phyloP scores from a whole-genome alignment of 2,329 filamentous ascomycete species.

The Arachnomyces sp. region DNA sequence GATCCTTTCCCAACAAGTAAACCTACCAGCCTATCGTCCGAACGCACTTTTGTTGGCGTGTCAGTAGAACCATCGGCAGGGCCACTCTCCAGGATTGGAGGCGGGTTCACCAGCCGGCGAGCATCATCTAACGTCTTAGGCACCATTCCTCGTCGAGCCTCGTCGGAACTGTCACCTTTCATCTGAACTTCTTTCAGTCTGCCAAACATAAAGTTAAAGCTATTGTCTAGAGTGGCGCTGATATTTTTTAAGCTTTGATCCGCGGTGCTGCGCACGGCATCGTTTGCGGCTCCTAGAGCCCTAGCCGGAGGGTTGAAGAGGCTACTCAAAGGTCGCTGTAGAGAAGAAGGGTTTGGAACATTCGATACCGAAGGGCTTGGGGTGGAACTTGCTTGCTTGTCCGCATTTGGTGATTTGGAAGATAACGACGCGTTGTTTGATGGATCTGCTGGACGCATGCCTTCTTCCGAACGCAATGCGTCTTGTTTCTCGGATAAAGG shows the following conservation, averaged over 20 bases:
- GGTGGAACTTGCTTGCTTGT: constrained; percentile 14
- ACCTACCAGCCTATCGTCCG: constrained; percentile 61
- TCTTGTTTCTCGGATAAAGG: constrained; percentile 19
- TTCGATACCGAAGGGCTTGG: constrained; percentile 21
- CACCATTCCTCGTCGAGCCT: constrained; percentile 39
- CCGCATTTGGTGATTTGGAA: no score
- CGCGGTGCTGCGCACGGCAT: constrained; percentile 77
- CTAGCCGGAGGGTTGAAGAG: constrained; percentile 78
- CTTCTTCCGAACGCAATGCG: constrained; percentile 19
- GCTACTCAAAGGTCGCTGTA: constrained; percentile 73
- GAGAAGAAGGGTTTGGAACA: constrained; percentile 33
- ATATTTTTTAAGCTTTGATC: constrained; percentile 91
- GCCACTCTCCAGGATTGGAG: constrained; percentile 25
- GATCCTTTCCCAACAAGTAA: constrained; percentile 61
- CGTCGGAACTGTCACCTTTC: constrained; percentile 41
- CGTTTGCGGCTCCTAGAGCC: constrained; percentile 72
- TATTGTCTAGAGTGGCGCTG: constrained; percentile 80
- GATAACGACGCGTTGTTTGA: constrained; percentile 13
- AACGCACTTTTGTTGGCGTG: constrained; percentile 29
- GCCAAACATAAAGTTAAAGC: constrained; percentile 87
- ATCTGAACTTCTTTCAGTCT: constrained; percentile 63
- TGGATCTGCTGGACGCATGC: constrained; percentile 19
- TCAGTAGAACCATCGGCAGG: constrained; percentile 27
- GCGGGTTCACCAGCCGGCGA: constrained; percentile 67
- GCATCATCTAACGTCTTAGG: constrained; percentile 93